Conservation (phyloP, 495 filamentous ascomycete species). For the Neurospora pannonica region DNA sequence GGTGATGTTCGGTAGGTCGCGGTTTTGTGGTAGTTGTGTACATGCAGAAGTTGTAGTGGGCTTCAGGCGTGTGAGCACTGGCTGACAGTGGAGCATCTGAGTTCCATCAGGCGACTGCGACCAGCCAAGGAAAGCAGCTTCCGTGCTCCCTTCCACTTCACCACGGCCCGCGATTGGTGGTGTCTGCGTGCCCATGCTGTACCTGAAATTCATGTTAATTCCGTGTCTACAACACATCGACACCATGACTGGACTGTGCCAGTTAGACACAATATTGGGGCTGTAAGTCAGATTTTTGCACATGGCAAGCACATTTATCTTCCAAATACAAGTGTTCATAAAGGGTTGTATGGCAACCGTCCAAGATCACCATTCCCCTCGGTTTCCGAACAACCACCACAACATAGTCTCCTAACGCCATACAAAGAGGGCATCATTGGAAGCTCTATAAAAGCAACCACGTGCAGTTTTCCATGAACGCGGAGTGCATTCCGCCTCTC, state of each 20-base stretch:
- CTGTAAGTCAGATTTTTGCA: not conserved
- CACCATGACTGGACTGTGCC: not conserved
- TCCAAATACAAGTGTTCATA: no score
- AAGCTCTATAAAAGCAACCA: not conserved
- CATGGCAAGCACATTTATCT: no score
- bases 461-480: not conserved
- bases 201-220: not conserved
- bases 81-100: not conserved
- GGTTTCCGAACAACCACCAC: not conserved
- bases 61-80: not conserved
- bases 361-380: not conserved
- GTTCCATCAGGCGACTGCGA: not conserved
- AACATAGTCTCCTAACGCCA: not conserved
- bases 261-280: not conserved
- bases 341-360: not conserved
- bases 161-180: not conserved
- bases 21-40: not conserved
- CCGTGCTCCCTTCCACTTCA: not conserved
- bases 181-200: not conserved
- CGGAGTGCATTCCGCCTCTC: not conserved
- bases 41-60: not conserved
- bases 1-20: not conserved
- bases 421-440: not conserved
- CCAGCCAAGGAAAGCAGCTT: not conserved
- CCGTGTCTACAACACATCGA: not conserved